Conservation (phyloP, 73 alveolate species). For the Tetrahymena malaccensis region DNA sequence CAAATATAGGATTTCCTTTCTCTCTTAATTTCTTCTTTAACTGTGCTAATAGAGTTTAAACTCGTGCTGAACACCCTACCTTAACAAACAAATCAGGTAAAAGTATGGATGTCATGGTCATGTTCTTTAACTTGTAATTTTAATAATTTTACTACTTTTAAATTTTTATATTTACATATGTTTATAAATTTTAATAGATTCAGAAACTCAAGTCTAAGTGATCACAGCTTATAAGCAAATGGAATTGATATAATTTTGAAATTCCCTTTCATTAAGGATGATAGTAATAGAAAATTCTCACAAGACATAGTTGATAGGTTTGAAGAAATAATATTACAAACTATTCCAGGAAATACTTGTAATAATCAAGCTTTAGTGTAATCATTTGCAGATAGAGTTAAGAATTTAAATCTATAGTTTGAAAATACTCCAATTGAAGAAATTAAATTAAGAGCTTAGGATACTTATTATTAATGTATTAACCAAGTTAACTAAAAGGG, state of each 20-base stretch:
- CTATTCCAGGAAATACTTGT: neutral
- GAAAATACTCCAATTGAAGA: neutral
- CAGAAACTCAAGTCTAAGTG: neutral
- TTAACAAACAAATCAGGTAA: conserved; percentile 4
- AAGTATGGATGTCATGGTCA: neutral
- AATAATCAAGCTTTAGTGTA: neutral
- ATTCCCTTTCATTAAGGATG: neutral
- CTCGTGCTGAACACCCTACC: conserved; percentile 42
- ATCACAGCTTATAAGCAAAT: neutral
- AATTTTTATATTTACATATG: neutral
- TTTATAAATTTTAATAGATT: neutral
- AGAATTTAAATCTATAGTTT: neutral
- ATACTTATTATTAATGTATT: neutral
- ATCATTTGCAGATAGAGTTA: neutral
- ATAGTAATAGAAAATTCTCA: neutral
- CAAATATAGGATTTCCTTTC: neutral
- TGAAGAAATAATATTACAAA: neutral
- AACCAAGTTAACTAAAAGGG: neutral
- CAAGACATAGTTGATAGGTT: neutral
- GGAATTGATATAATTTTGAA: neutral
- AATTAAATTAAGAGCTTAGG: neutral
- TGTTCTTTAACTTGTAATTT: conserved; percentile 13
- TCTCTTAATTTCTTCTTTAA: neutral
- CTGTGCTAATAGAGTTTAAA: conserved; percentile 37
- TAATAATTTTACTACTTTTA: neutral